Percentiles rank a stretch among this genome's conserved stretches.
These are phyloP conservation scores for Cyberlindnera mycetangii DNA, from an alignment of 805 yeast species.

Conservation along the genomic window DNA sequence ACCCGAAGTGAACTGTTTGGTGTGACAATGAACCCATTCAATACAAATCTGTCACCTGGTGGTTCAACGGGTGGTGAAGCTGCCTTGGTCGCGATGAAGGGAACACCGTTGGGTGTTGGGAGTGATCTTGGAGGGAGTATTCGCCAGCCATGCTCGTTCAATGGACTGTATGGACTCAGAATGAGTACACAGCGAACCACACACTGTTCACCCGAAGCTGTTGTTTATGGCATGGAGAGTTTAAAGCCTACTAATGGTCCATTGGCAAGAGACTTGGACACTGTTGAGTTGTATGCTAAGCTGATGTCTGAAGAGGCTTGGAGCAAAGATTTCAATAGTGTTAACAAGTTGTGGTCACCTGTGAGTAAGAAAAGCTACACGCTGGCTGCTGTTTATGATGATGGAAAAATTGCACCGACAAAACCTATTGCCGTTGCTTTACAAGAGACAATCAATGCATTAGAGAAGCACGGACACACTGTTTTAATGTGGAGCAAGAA, in stretches of 20 bases:
- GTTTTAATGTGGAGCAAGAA: conserved; percentile 44
- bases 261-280: conserved; percentile 35
- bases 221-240: conserved; percentile 27
- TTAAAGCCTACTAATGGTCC: conserved; percentile 48
- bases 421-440: conserved; percentile 50
- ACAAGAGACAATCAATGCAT: conserved; percentile 28
- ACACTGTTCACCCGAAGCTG: conserved; percentile 17
- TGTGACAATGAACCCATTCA: conserved; percentile 42
- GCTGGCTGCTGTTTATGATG: conserved; percentile 40
- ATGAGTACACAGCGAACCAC: conserved; percentile 45
- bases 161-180: conserved; percentile 39
- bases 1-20: conserved; percentile 44
- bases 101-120: conserved; percentile 51
- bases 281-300: conserved; percentile 34
- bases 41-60: conserved; percentile 42
- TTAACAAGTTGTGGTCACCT: conserved; percentile 42
- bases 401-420: conserved; percentile 44
- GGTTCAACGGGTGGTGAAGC: conserved; percentile 58
- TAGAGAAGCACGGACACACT: conserved; percentile 44
- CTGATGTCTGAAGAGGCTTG: conserved; percentile 38
- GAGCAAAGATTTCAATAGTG: conserved; percentile 38
- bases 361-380: conserved; percentile 34
- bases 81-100: conserved; percentile 42
- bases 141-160: conserved; percentile 44
- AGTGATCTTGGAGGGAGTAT: conserved; percentile 54